phyloP scores from a whole-genome alignment of 2,329 filamentous ascomycete species.

The Phyllosticta citrichinensis region DNA sequence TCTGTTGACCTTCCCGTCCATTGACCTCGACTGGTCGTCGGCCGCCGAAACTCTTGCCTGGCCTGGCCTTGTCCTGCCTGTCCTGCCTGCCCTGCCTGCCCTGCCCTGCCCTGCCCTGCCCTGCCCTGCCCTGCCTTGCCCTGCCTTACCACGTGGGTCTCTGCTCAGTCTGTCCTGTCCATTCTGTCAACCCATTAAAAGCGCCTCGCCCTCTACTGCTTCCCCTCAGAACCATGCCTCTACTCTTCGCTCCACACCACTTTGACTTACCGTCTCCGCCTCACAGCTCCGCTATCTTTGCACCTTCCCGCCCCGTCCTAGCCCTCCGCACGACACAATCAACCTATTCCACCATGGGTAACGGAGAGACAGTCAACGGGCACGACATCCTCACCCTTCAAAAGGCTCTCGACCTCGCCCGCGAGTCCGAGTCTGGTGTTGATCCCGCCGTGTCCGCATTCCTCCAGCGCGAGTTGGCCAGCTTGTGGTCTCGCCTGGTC shows the following conservation, averaged over 20 bases:
- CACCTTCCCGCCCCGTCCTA: slow-evolving; percentile 21
- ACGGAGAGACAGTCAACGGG: slow-evolving; percentile 29
- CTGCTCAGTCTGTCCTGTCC: background rate
- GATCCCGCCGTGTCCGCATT: slow-evolving; percentile 54
- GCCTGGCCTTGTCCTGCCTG: too few species aligned
- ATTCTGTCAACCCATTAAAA: background rate
- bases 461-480: slow-evolving; percentile 48
- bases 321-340: slow-evolving; percentile 7
- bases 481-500: slow-evolving; percentile 60
- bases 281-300: slow-evolving; percentile 4
- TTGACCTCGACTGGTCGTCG: background rate
- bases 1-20: background rate
- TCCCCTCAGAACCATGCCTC: slow-evolving; percentile 1
- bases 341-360: slow-evolving; percentile 26
- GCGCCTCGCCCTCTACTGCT: background rate
- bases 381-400: slow-evolving; percentile 43
- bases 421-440: slow-evolving; percentile 59
- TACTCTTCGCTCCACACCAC: background rate
- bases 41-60: too few species aligned
- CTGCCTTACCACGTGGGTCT: too few species aligned
- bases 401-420: slow-evolving; percentile 64
- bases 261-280: background rate
- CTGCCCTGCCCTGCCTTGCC: too few species aligned
- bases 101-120: too few species aligned
- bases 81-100: too few species aligned